Evolutionary conservation across 306 rosid species (phyloP).

Genomic region (Dryas octopetala): DNA sequence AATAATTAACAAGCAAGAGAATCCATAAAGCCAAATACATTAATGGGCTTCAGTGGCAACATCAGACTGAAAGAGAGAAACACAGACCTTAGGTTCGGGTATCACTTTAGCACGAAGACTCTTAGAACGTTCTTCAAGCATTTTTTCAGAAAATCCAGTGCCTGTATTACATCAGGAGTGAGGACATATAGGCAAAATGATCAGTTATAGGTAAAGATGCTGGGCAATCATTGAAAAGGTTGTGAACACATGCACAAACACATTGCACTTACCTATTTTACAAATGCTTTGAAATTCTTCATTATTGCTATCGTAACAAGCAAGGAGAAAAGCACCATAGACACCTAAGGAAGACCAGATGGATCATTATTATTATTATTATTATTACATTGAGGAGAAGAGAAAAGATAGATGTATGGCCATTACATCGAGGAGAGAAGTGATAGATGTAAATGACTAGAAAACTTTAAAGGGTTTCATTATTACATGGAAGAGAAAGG

Average conservation of each 20-base stretch:
- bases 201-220: constrained; percentile 18
- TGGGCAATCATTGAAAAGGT: constrained; percentile 21
- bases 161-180: constrained; percentile 39
- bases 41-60: neutral
- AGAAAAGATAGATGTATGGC: constrained; percentile 5
- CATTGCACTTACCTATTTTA: constrained; percentile 68
- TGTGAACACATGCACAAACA: neutral
- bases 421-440: neutral
- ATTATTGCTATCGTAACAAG: constrained; percentile 66
- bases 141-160: constrained; percentile 74
- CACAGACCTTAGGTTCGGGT: constrained; percentile 70
- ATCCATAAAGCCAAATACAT: constrained; percentile 2
- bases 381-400: neutral
- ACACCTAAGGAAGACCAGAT: constrained; percentile 55
- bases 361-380: constrained; percentile 1
- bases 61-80: constrained; percentile 19
- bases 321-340: constrained; percentile 91
- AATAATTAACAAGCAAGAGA: constrained; percentile 21
- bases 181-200: constrained; percentile 25
- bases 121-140: constrained; percentile 75
- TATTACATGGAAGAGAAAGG: neutral
- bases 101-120: constrained; percentile 79
- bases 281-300: constrained; percentile 96
- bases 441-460: neutral
- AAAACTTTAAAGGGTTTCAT: neutral